Conservation (phyloP, 2,329 filamentous ascomycete species). For the Alternaria infectoria region DNA sequence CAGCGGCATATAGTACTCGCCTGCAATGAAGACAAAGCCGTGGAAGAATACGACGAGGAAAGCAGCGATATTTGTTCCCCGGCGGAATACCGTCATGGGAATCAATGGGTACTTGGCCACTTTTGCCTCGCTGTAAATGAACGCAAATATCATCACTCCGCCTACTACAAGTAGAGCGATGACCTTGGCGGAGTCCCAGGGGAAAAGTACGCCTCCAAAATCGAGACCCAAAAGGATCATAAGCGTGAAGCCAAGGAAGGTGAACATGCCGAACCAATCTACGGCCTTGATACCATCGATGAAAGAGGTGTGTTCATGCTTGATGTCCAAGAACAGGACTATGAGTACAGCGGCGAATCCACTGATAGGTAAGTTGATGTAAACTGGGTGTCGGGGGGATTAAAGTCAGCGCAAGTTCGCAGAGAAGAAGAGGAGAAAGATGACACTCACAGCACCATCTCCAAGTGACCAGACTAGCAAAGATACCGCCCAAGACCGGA, state of each 20-base stretch:
- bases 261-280: slow-evolving; percentile 61
- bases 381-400: slow-evolving; percentile 44
- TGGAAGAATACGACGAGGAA: slow-evolving; percentile 59
- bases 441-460: slow-evolving; percentile 56
- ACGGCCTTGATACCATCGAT: slow-evolving; percentile 57
- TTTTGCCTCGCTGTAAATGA: slow-evolving; percentile 68
- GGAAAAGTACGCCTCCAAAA: slow-evolving; percentile 60
- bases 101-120: slow-evolving; percentile 72
- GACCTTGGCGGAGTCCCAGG: slow-evolving; percentile 62
- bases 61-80: slow-evolving; percentile 62
- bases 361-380: slow-evolving; percentile 62
- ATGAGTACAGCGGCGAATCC: slow-evolving; percentile 58
- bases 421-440: neutral
- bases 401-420: neutral
- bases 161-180: slow-evolving; percentile 63
- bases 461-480: slow-evolving; percentile 56
- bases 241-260: slow-evolving; percentile 58
- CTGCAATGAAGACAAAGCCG: slow-evolving; percentile 59
- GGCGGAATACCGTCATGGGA: slow-evolving; percentile 66
- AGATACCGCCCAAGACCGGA: slow-evolving; percentile 60
- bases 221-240: slow-evolving; percentile 62
- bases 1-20: slow-evolving; percentile 74
- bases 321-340: slow-evolving; percentile 60
- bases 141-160: slow-evolving; percentile 54
- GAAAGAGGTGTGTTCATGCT: slow-evolving; percentile 61